Percentiles rank a stretch among this genome's conserved stretches.
Conservation (phyloP, 768 basidiomycete species). For the Saitozyma podzolica region DNA sequence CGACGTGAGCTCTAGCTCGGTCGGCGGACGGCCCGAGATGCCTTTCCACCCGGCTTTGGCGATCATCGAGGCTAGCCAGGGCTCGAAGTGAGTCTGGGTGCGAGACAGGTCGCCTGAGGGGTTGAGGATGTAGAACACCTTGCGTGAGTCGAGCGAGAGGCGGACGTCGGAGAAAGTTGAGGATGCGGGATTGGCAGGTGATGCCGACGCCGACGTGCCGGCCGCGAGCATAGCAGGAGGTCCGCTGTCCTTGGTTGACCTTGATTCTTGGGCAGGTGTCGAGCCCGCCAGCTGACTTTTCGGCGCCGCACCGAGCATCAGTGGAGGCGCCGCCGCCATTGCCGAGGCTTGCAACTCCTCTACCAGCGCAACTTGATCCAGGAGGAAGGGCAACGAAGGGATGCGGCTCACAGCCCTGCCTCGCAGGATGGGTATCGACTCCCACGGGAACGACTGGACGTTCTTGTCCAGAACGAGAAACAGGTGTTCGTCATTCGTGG, state of each 20-base stretch:
- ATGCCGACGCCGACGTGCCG: neutral
- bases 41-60: slow-evolving; percentile 75
- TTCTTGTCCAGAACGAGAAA: slow-evolving; percentile 90
- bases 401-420: slow-evolving; percentile 88
- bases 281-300: slow-evolving; percentile 5
- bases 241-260: too few relatives aligned
- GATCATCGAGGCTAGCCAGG: slow-evolving; percentile 75
- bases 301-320: neutral
- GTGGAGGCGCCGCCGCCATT: slow-evolving; percentile 8
- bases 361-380: slow-evolving; percentile 73
- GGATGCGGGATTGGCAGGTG: neutral
- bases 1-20: slow-evolving; percentile 76
- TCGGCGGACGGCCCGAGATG: slow-evolving; percentile 69
- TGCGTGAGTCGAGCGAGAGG: slow-evolving; percentile 64
- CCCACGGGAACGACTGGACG: slow-evolving; percentile 89
- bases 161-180: slow-evolving; percentile 56
- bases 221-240: too few relatives aligned
- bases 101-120: slow-evolving; percentile 84
- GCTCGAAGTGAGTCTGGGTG: slow-evolving; percentile 77
- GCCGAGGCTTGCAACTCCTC: slow-evolving; percentile 55
- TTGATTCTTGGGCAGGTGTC: too few relatives aligned
- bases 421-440: slow-evolving; percentile 81
- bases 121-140: slow-evolving; percentile 82
- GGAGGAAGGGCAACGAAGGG: slow-evolving; percentile 81
- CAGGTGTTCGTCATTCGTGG: slow-evolving; percentile 62